Conservation (phyloP, 2,329 filamentous ascomycete genomes). For the Davidsoniella australis region DNA sequence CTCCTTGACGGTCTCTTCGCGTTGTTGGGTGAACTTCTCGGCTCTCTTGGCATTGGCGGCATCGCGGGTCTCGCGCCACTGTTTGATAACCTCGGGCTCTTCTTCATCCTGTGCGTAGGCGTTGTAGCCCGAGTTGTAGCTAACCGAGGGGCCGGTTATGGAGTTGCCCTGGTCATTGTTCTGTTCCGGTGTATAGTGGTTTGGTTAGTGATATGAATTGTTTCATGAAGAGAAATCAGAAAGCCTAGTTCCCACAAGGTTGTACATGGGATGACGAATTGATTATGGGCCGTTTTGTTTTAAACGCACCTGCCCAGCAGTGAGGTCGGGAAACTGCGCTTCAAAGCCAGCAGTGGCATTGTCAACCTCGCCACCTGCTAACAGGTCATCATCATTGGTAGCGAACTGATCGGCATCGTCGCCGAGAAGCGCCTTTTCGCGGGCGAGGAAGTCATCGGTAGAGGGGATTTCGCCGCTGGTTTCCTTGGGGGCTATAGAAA, state of each 20-base stretch:
- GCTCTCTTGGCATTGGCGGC: constrained; percentile 67
- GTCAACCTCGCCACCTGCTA: constrained; percentile 42
- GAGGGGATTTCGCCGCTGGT: constrained; percentile 37
- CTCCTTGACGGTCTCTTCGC: constrained; percentile 70
- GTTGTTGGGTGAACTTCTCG: constrained; percentile 66
- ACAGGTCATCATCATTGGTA: constrained; percentile 46
- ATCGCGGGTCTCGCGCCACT: constrained; percentile 86
- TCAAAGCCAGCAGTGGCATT: constrained; percentile 73
- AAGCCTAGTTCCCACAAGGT: neutral
- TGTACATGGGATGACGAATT: constrained; percentile 1
- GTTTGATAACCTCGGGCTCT: constrained; percentile 73
- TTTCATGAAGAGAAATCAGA: neutral
- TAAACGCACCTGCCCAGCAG: constrained; percentile 45
- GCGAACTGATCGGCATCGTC: constrained; percentile 88
- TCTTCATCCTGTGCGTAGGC: constrained; percentile 46
- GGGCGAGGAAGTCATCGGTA: constrained; percentile 71
- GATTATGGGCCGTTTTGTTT: neutral
- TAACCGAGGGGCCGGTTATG: constrained; percentile 54
- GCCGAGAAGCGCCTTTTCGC: constrained; percentile 77
- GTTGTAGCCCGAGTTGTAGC: constrained; percentile 44
- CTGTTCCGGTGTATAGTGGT: constrained; percentile 22
- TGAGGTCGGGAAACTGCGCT: constrained; percentile 76
- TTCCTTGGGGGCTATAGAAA: constrained; percentile 40
- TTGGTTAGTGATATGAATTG: neutral
- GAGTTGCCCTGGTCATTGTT: constrained; percentile 57